Evolutionary conservation across 768 basidiomycete species (phyloP).

Genomic region (Leccinum barrowsii): DNA sequence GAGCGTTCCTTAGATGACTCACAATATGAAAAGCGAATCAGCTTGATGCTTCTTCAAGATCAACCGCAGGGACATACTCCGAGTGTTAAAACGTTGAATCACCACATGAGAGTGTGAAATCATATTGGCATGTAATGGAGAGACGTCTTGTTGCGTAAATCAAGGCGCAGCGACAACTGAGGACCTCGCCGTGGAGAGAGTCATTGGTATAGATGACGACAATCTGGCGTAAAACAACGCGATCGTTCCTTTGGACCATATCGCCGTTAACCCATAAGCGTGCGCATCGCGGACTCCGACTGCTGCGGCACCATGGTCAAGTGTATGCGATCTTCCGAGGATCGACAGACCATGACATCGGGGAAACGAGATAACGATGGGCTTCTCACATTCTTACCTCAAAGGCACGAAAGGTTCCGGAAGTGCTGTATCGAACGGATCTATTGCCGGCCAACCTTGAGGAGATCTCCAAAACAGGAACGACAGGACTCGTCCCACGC

Average conservation of each 20-base stretch:
- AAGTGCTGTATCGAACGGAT: conserved; percentile 8
- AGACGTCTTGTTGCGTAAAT: neutral
- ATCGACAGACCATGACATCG: conserved; percentile 7
- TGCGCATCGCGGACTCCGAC: neutral
- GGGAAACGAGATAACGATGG: neutral
- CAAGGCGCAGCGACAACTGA: neutral
- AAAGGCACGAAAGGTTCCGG: neutral
- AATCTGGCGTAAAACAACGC: neutral
- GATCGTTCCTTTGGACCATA: conserved; percentile 4
- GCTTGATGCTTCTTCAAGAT: neutral
- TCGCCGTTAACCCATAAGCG: neutral
- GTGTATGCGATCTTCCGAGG: conserved; percentile 4
- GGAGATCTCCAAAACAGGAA: conserved; percentile 3
- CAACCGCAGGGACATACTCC: neutral
- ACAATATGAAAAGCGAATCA: neutral
- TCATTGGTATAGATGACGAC: neutral
- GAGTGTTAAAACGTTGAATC: neutral
- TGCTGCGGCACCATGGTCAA: neutral
- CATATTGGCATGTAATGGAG: neutral
- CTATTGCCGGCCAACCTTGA: neutral
- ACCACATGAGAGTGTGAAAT: neutral
- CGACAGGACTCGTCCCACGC: conserved; percentile 9
- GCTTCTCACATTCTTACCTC: neutral
- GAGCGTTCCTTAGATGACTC: neutral
- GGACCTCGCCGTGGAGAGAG: neutral